Percentiles rank a stretch among this genome's conserved stretches.
These are phyloP conservation scores for Hansenula lynferdii DNA, from an alignment of 1,139 yeast species.

Conservation along the genomic window DNA sequence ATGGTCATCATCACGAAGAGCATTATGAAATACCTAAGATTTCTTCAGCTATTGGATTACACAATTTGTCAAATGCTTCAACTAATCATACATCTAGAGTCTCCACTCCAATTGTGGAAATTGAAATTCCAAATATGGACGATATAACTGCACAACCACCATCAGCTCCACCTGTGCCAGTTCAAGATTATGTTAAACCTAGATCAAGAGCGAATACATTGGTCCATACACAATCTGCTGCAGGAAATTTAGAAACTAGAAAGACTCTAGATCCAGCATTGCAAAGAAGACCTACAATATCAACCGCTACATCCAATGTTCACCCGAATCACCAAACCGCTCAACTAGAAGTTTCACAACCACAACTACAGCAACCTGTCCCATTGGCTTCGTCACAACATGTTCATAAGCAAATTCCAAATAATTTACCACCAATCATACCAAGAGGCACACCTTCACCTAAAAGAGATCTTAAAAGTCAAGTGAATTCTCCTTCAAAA, in stretches of 20 bases:
- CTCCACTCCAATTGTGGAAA: conserved; percentile 44
- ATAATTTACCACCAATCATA: conserved; percentile 9
- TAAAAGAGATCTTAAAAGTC: conserved; percentile 13
- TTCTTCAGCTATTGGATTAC: conserved; percentile 33
- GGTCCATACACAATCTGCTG: conserved; percentile 45
- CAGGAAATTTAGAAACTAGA: conserved; percentile 38
- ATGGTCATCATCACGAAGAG: conserved; percentile 6
- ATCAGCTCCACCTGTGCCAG: conserved; percentile 20
- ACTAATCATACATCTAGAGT: conserved; percentile 18
- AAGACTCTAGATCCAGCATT: conserved; percentile 18
- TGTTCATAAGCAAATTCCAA: not conserved
- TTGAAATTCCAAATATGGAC: conserved; percentile 52
- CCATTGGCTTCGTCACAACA: conserved; percentile 1
- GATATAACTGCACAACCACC: conserved; percentile 20
- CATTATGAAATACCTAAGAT: conserved; percentile 20
- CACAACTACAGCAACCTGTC: conserved; percentile 2
- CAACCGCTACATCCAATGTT: conserved; percentile 4
- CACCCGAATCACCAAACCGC: not conserved
- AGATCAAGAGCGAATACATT: conserved; percentile 47
- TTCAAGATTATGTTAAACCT: too few species aligned
- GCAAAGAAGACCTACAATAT: conserved; percentile 22
- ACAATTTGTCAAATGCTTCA: conserved; percentile 34
- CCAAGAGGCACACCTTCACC: conserved; percentile 22
- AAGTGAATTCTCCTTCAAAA: conserved; percentile 17
- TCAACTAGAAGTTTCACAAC: not conserved